Conservation (phyloP, 441 rosid genomes). For the Gossypium gossypioides region DNA sequence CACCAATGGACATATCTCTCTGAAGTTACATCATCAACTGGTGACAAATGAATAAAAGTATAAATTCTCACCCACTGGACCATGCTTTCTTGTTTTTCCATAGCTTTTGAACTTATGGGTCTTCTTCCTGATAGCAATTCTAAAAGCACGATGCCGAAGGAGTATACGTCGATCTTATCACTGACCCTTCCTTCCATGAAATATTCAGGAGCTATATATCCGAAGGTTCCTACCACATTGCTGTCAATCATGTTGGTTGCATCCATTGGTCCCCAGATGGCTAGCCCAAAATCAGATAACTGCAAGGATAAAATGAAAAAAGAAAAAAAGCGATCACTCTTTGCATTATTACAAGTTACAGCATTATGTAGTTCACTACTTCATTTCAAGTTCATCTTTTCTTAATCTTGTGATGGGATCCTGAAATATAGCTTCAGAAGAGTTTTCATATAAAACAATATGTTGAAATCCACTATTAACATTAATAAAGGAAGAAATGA, state of each 20-base stretch:
- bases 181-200: slow-evolving; percentile 28
- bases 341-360: background rate
- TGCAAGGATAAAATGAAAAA: slow-evolving; percentile 4
- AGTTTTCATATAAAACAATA: background rate
- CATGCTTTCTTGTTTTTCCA: slow-evolving; percentile 23
- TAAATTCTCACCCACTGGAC: slow-evolving; percentile 26
- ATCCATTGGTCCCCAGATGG: slow-evolving; percentile 24
- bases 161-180: slow-evolving; percentile 24
- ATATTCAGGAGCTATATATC: slow-evolving; percentile 35
- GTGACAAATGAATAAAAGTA: background rate
- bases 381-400: background rate
- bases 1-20: background rate
- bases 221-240: slow-evolving; percentile 29
- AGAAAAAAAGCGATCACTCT: background rate
- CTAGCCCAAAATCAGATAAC: slow-evolving; percentile 36
- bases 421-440: background rate
- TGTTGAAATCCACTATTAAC: background rate
- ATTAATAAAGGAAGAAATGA: background rate
- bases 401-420: background rate
- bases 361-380: background rate
- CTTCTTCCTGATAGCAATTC: slow-evolving; percentile 30
- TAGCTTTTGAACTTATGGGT: slow-evolving; percentile 14
- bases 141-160: slow-evolving; percentile 30
- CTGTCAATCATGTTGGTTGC: slow-evolving; percentile 9
- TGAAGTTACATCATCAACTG: background rate